Base-by-base conservation (phyloP, 768 basidiomycete species). In the Lentinula sp. region DNA sequence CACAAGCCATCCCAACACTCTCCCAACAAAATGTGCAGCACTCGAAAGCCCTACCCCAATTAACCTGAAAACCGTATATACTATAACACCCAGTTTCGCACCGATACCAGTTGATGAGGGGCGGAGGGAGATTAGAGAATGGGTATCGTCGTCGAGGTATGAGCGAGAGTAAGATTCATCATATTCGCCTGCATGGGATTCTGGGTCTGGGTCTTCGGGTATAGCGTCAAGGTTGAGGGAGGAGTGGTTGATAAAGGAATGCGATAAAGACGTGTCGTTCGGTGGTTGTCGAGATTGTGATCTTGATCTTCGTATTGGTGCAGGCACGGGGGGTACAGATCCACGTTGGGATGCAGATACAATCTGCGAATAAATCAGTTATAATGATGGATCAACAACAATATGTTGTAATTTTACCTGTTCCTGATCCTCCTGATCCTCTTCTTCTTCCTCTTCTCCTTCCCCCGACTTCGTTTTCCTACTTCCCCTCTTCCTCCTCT, bases 171-270 rank as follows among this genome's bases (percentile, higher is more conserved):
- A n/a, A 5, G 70, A 61, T 35, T 67, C 67, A 60, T 72, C 68
- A 15, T 54, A 57, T 32, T 16, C 37, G 51, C 46, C 46, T 9
- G 46, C 8, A 23, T 48, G 6, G 31, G 37, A 40, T 43, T 58
- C 21, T 39, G 65, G 64, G 32, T 73, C 77, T 67, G 89, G 87
- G 3, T 90, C 84, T 75, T 91, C 89, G 5, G 80, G 76, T 66
- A 91, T 88, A 7, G 86, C 82, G 23, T 82, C 74, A 31, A 91
- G 78, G 2, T 82, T 80, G 63, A 62, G 83, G 83, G 34, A 64
- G 61, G 84, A 83, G 28, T 81, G 76, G 40, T 70, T 69, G 52
- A 78, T 65, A n/a, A 28, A 23, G 21, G 46, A 48, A 10, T 21
- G 46, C 2, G 81, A 78, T 8, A 28, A 28, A 28, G 28, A 28